Evolutionary conservation across 371 early-diverging fungal species (phyloP).

Genomic region (Gilbertella persicaria): DNA sequence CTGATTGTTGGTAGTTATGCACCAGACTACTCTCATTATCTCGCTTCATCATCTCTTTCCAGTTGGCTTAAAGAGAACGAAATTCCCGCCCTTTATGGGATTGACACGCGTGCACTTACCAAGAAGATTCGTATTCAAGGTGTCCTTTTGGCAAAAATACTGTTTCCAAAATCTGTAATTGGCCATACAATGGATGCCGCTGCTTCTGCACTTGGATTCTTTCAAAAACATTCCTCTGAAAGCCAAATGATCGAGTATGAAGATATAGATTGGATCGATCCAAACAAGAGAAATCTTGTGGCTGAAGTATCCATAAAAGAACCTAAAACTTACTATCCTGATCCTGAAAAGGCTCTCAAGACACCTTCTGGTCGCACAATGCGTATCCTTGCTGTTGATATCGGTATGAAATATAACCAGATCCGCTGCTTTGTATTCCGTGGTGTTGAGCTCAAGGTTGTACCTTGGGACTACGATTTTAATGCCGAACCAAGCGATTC

Average conservation of each 20-base stretch:
- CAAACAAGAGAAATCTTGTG: conserved; percentile 89
- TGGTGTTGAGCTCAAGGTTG: conserved; percentile 91
- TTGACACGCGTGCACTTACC: conserved; percentile 93
- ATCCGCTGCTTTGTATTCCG: conserved; percentile 93
- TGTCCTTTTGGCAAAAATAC: conserved; percentile 83
- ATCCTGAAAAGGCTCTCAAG: conserved; percentile 60
- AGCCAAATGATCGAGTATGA: conserved; percentile 71
- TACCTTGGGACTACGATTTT: conserved; percentile 97
- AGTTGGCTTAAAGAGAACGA: conserved; percentile 88
- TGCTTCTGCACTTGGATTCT: conserved; percentile 39
- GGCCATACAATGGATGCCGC: conserved; percentile 28
- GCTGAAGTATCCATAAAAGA: conserved; percentile 89
- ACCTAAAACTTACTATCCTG: conserved; percentile 74
- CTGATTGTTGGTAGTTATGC: conserved; percentile 90
- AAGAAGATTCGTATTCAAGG: conserved; percentile 85
- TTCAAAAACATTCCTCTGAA: conserved; percentile 26
- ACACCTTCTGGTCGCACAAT: conserved; percentile 77
- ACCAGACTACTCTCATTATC: conserved; percentile 89
- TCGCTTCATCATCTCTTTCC: conserved; percentile 84
- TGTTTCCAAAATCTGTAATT: conserved; percentile 68
- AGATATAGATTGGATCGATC: conserved; percentile 89
- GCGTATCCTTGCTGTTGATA: conserved; percentile 90
- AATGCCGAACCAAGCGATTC: conserved; percentile 63
- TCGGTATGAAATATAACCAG: conserved; percentile 98
- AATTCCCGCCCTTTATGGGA: conserved; percentile 88